Evolutionary conservation across 2,329 filamentous ascomycete species (phyloP), one percentile per base, ranked within the genome.

Genomic region (Diaporthe amygdali): DNA sequence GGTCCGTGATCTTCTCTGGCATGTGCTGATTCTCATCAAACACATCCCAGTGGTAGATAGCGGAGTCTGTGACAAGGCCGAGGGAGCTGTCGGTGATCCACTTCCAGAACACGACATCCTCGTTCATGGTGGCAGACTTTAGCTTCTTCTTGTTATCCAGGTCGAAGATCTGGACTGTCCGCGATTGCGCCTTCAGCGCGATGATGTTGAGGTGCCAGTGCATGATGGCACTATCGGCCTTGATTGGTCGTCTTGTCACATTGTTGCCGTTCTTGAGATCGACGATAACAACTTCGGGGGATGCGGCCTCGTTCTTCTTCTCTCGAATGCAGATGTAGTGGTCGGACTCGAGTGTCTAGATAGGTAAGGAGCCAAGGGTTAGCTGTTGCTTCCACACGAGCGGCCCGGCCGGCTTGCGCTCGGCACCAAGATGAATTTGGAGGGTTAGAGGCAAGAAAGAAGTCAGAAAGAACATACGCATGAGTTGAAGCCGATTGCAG

Each of bases 191-290:
- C 85, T 97, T 97, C 76, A 99, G 90, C 74, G 97, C 96, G 79
- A 99, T 98, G 82, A 99, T 94, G 83, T 97, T 94, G 82, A 93
- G 94, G 77, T 89, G 92, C 94, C 94, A 97, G 90, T 99, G 96
- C 96, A 99, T 98, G 82, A 99, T 97, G 78, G 97, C 96, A 90
- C 95, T 98, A 86, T 99, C 96, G 79, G 96, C 96, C 88, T 97
- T 98, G 87, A 99, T 99, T 61, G 96, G 94, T 81, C 96, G 91
- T 79, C 94, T 93, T 77, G 94, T 96, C 82, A 98, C 91, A 87
- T 96, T 96, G 90, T 97, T 98, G 86, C 92, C 92, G 85, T 98
- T 97, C 85, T 98, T 98, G 81, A 99, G 92, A 84, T 99, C 94
- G 85, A 99, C 87, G 82, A 99, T 99, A 84, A 99, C 93, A 76